These are phyloP conservation scores for Irpex sp. DNA, from an alignment of 1,284 basidiomycete species.

Conservation along the genomic window DNA sequence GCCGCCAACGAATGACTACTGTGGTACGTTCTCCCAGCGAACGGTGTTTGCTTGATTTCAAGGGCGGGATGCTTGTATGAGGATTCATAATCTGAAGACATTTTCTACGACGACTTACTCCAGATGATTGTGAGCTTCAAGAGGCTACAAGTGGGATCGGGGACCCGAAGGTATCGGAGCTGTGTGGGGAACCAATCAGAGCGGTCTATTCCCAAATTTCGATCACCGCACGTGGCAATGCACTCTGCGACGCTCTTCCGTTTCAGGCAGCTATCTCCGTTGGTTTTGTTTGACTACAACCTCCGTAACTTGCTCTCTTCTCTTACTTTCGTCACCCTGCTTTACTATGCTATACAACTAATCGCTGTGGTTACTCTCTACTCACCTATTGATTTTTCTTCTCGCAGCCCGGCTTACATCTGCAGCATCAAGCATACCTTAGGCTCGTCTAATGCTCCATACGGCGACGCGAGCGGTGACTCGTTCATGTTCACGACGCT, in stretches of 20 bases:
- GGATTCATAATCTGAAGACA: neutral
- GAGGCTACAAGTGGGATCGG: neutral
- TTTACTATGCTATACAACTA: neutral
- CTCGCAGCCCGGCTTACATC: no score
- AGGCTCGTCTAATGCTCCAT: neutral
- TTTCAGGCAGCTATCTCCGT: neutral
- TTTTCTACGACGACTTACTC: neutral
- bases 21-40: constrained; percentile 35
- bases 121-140: neutral
- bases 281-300: neutral
- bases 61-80: neutral
- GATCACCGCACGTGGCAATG: neutral
- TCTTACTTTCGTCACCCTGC: neutral
- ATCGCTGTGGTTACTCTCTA: neutral
- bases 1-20: constrained; percentile 26
- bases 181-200: neutral
- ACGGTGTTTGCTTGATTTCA: constrained; percentile 11
- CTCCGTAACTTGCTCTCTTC: neutral
- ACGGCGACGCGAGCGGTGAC: neutral
- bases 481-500: neutral
- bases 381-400: neutral
- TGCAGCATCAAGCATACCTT: neutral
- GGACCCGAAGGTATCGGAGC: neutral
- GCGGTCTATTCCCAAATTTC: neutral
- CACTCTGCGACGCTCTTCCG: neutral